Base-by-base conservation (phyloP, 169 alveolate genomes). In the Cyclospora cayetanensis region DNA sequence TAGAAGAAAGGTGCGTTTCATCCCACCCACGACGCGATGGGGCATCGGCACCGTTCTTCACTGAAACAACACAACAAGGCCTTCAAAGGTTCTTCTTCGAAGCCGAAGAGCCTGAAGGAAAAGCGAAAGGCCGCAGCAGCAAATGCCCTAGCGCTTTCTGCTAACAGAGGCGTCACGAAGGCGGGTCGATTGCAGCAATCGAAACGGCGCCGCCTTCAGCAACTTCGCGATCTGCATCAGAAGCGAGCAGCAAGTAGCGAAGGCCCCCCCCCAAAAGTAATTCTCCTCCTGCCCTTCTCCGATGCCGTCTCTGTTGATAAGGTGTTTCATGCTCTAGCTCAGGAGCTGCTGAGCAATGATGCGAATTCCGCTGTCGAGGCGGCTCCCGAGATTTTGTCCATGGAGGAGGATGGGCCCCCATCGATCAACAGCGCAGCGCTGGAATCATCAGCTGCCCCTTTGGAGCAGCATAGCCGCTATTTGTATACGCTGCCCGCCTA, bases 1-100 rank as follows among this genome's bases (percentile, higher is more conserved):
- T n/a, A n/a, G n/a, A n/a, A n/a, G n/a, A n/a, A n/a, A n/a, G n/a
- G n/a, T n/a, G n/a, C n/a, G n/a, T 27, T 43, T 46, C 18, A 39
- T 34, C 34, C 37, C 27, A 60, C 85, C 29, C 37, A 42, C 86
- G 86, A 27, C 55, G 52, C 68, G 74, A 79, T 79, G 89, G 74
- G 89, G n/a, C 93, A 90, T 37, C 93, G 90, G 50, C 92, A 86
- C 34, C 74, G 91, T 27, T 68, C 94, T 22, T 29, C 66, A 15
- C 90, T 83, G 74, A 84, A 83, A 34, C 94, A 91, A 74, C 94
- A 72, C 27, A 91, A 91, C 83, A 91, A 84, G 90, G 88, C 91
- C 22, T 91, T 83, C 70, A 91, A 91, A 74, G 90, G 90, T 29
- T 18, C 87, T 25, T 76, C 90, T 15, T 70, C 90, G 27, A 29